Evolutionary conservation across 2,329 filamentous ascomycete species (phyloP).

Genomic region (Zymoseptoria pseudotritici): DNA sequence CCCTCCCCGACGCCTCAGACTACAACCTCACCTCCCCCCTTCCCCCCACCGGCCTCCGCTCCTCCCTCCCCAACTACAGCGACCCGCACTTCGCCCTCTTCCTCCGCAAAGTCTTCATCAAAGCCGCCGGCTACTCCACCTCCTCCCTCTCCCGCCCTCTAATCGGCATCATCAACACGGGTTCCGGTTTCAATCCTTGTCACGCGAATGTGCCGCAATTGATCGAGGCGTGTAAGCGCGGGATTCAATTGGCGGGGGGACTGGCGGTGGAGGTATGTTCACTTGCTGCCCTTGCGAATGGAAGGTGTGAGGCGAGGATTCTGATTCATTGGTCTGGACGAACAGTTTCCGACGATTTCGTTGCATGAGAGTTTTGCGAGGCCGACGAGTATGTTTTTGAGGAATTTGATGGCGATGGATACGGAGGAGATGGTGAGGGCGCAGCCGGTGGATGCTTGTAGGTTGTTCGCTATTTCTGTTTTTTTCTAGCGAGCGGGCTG

Average conservation of each 20-base stretch:
- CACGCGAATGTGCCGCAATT: conserved; percentile 66
- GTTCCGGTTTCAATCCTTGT: conserved; percentile 66
- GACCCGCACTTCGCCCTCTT: conserved; percentile 70
- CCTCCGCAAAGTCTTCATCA: conserved; percentile 69
- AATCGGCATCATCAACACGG: conserved; percentile 68
- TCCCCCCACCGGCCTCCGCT: conserved; percentile 49
- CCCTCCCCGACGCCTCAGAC: conserved; percentile 29
- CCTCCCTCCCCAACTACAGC: conserved; percentile 61
- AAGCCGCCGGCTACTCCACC: conserved; percentile 65
- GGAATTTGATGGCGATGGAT: conserved; percentile 73
- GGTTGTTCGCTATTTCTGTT: too few species aligned
- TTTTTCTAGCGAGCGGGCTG: too few species aligned
- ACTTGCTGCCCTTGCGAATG: too few species aligned
- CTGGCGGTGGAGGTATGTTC: conserved; percentile 51
- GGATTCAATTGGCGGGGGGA: conserved; percentile 59
- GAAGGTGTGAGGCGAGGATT: too few species aligned
- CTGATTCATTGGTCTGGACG: too few species aligned
- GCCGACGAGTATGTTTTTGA: conserved; percentile 67
- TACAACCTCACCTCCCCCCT: conserved; percentile 55
- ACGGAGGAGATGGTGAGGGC: conserved; percentile 71
- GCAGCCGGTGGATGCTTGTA: conserved; percentile 60
- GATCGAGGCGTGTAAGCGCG: conserved; percentile 62
- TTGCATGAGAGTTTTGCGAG: conserved; percentile 61
- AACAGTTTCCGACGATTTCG: conserved; percentile 61
- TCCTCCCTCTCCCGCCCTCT: conserved; percentile 63